Percentiles rank a stretch among this genome's conserved stretches.
phyloP scores from a whole-genome alignment of 2,329 filamentous ascomycete species.

The Fusarium annulatum region DNA sequence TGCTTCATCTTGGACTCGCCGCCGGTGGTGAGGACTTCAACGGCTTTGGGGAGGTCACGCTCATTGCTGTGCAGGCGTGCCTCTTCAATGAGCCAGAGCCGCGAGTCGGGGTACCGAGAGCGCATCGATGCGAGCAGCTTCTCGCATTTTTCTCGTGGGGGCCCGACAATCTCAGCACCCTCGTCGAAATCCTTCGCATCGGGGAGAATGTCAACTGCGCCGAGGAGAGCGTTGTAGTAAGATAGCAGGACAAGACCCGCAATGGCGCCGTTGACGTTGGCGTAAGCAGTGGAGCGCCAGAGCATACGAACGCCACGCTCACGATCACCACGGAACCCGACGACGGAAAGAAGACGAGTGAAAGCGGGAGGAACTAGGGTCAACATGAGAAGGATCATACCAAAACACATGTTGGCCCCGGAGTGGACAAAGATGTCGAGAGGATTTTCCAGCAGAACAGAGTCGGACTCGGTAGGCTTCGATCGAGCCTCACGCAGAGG shows the following conservation, averaged over 20 bases:
- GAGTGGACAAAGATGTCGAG: conserved; percentile 91
- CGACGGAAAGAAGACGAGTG: conserved; percentile 83
- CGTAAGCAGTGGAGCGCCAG: conserved; percentile 87
- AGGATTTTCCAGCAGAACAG: conserved; percentile 75
- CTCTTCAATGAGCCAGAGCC: conserved; percentile 90
- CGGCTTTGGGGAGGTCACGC: conserved; percentile 72
- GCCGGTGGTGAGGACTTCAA: conserved; percentile 71
- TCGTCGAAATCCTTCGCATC: conserved; percentile 63
- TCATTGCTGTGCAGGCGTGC: conserved; percentile 78
- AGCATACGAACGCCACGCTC: conserved; percentile 85
- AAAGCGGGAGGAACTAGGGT: conserved; percentile 94
- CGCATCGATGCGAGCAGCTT: conserved; percentile 80
- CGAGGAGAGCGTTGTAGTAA: conserved; percentile 89
- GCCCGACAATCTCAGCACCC: conserved; percentile 72
- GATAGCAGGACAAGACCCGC: conserved; percentile 82
- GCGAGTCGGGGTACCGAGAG: conserved; percentile 79
- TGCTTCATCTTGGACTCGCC: conserved; percentile 83
- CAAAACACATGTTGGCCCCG: conserved; percentile 89
- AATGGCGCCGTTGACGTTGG: conserved; percentile 93
- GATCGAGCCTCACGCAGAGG: conserved; percentile 41
- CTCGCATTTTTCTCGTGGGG: conserved; percentile 75
- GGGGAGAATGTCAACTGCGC: conserved; percentile 88
- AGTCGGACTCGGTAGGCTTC: conserved; percentile 63
- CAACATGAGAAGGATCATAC: conserved; percentile 85
- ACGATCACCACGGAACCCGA: conserved; percentile 91